A percentile compares a stretch with the other conserved stretches of the same genome.
Conservation (phyloP, 2,329 filamentous ascomycete genomes). For the Trichoderma afroharzianum region DNA sequence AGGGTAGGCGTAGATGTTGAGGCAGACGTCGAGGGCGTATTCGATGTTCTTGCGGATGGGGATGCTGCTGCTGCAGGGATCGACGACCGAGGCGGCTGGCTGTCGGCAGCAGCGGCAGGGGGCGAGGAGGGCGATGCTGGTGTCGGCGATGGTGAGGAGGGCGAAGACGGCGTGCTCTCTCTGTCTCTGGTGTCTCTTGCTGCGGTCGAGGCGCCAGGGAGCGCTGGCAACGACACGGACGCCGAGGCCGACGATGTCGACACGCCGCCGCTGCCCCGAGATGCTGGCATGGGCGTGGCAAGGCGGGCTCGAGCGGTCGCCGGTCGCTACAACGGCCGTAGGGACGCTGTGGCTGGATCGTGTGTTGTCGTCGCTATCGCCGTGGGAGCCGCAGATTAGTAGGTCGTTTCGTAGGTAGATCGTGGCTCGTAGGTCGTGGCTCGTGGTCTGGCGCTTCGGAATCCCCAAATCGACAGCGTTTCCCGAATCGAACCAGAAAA, state of each 20-base stretch:
- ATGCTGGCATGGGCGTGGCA: slow-evolving; percentile 23
- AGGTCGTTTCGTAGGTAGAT: neutral
- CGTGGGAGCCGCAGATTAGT: neutral
- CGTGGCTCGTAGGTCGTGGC: neutral
- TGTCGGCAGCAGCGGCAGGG: neutral
- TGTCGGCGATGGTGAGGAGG: slow-evolving; percentile 20
- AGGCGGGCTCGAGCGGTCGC: slow-evolving; percentile 1
- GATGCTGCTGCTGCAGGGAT: neutral
- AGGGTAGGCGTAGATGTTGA: neutral
- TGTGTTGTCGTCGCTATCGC: neutral
- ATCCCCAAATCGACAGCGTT: neutral
- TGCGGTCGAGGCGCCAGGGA: neutral
- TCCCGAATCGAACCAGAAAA: neutral
- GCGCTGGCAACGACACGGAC: slow-evolving; percentile 24
- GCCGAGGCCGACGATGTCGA: slow-evolving; percentile 24
- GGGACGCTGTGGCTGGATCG: neutral
- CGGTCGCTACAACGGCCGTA: slow-evolving; percentile 8
- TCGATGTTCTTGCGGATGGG: neutral
- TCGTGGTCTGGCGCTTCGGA: neutral
- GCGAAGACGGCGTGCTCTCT: neutral
- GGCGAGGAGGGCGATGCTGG: slow-evolving; percentile 20
- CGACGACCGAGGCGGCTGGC: neutral
- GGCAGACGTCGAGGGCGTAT: neutral
- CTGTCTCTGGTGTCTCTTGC: neutral
- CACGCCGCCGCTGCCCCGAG: slow-evolving; percentile 21